Base-by-base conservation (phyloP, 768 basidiomycete species). In the Boletus coccyginus region DNA sequence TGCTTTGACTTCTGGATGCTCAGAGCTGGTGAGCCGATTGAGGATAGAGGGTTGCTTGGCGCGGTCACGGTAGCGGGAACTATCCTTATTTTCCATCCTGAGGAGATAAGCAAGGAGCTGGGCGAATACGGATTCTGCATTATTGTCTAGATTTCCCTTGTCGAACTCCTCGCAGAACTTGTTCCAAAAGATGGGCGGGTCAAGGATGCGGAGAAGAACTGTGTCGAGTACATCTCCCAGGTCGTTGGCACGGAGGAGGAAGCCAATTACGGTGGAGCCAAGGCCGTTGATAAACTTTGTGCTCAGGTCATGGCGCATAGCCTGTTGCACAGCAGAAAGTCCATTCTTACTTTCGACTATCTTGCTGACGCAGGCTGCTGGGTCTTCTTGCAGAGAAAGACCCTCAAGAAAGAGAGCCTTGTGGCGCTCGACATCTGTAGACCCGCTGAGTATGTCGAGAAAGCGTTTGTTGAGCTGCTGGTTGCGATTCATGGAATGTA, bases 171-270 rank as follows among this genome's bases (percentile, higher is more conserved):
- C 49, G 2, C 62, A 56, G 53, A 78, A 77, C 7, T 66, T 61
- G 43, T 52, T 60, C 81, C 80, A 85, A 60, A 84, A 83, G 32
- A 82, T 71, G 1, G 81, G 76, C 0, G 81, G 83, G 0, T 83
- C 73, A 13, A 78, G 74, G 24, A 85, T 75, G 2, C 61, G 59
- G 41, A 66, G 42, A 41, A 85, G 50, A 21, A 83, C 62, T 16
- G 67, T 60, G 12, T 72, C 60, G 1, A 85, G 64, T 35, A 77
- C 70, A 16, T 70, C 58, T 1, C 72, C 74, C 46, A 81, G 66
- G 40, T 53, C 63, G n/a, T 65, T 64, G 2, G 83, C 66, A 27
- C 65, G 72, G 39, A 73, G 70, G 21, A 84, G 63, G 52, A 74
- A 81, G 0, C 52, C 32, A 5, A 81, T 63, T 16, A 84, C 60